Percentiles rank a stretch among this genome's conserved stretches.
phyloP scores from a whole-genome alignment of 805 yeast genomes.

The Tanozyma kutaoensis region DNA sequence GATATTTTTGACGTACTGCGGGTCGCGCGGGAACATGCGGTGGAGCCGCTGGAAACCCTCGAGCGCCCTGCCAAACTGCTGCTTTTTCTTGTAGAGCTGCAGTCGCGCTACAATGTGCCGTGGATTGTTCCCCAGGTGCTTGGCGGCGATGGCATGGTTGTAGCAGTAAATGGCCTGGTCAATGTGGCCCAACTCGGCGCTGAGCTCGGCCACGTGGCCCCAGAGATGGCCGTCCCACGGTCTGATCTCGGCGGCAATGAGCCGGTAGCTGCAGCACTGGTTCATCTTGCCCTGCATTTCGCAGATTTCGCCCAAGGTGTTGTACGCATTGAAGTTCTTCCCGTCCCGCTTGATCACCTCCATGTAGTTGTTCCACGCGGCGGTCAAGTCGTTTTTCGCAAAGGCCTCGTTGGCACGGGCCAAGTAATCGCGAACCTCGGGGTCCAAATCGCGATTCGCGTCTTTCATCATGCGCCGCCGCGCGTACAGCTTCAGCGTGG shows the following conservation, averaged over 20 bases:
- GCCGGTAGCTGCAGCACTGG: slow-evolving; percentile 72
- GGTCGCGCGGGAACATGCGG: slow-evolving; percentile 40
- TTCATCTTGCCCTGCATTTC: slow-evolving; percentile 50
- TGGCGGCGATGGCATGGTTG: slow-evolving; percentile 36
- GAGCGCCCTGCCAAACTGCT: slow-evolving; percentile 57
- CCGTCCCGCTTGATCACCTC: slow-evolving; percentile 72
- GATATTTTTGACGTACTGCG: slow-evolving; percentile 44
- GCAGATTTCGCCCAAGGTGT: slow-evolving; percentile 78
- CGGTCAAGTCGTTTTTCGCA: slow-evolving; percentile 46
- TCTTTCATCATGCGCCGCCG: slow-evolving; percentile 21
- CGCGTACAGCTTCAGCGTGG: slow-evolving; percentile 20
- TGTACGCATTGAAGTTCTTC: slow-evolving; percentile 70
- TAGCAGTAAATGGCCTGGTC: slow-evolving; percentile 76
- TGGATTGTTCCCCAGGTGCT: slow-evolving; percentile 16
- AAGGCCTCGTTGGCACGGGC: slow-evolving; percentile 74
- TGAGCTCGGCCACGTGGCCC: slow-evolving; percentile 60
- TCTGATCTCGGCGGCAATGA: slow-evolving; percentile 66
- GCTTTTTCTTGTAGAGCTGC: slow-evolving; percentile 49
- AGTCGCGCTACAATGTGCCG: slow-evolving; percentile 55
- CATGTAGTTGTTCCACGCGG: slow-evolving; percentile 44
- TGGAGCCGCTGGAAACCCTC: slow-evolving; percentile 57
- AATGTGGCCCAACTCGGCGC: slow-evolving; percentile 49
- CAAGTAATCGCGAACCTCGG: slow-evolving; percentile 54
- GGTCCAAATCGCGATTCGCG: slow-evolving; percentile 40
- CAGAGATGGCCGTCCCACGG: slow-evolving; percentile 69